Conservation (phyloP, 2,329 filamentous ascomycete genomes). For the Cryphonectria carpinicola region DNA sequence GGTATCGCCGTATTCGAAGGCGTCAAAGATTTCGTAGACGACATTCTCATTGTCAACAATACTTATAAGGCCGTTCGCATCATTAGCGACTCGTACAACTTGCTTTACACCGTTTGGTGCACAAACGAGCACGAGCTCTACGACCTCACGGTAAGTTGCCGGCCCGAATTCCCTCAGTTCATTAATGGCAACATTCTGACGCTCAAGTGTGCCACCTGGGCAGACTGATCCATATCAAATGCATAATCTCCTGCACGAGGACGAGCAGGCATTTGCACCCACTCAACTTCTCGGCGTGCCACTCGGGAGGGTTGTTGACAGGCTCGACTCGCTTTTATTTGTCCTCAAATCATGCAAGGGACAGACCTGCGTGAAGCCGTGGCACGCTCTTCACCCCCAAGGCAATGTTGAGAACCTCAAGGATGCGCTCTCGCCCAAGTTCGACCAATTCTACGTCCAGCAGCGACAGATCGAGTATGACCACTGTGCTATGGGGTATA, state of each 20-base stretch:
- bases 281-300: constrained; percentile 1
- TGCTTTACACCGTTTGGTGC: constrained; percentile 69
- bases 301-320: constrained; percentile 20
- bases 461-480: constrained; percentile 30
- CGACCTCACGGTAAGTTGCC: constrained; percentile 50
- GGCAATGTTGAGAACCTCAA: constrained; percentile 23
- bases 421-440: constrained; percentile 30
- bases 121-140: constrained; percentile 67
- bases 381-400: constrained; percentile 28
- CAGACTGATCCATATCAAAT: constrained; percentile 26
- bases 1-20: constrained; percentile 41
- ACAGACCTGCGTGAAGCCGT: constrained; percentile 29
- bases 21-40: constrained; percentile 21
- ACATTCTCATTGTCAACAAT: constrained; percentile 20
- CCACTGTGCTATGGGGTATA: constrained; percentile 29
- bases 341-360: constrained; percentile 32
- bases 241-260: constrained; percentile 20
- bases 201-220: neutral
- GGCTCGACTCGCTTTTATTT: constrained; percentile 31
- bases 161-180: neutral
- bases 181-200: neutral
- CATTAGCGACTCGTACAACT: constrained; percentile 53
- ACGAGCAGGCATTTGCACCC: constrained; percentile 30
- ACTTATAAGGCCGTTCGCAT: constrained; percentile 61
- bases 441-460: constrained; percentile 32